Evolutionary conservation across 169 alveolate genomes (phyloP).

Genomic region (Plasmodium cynomolgi): DNA sequence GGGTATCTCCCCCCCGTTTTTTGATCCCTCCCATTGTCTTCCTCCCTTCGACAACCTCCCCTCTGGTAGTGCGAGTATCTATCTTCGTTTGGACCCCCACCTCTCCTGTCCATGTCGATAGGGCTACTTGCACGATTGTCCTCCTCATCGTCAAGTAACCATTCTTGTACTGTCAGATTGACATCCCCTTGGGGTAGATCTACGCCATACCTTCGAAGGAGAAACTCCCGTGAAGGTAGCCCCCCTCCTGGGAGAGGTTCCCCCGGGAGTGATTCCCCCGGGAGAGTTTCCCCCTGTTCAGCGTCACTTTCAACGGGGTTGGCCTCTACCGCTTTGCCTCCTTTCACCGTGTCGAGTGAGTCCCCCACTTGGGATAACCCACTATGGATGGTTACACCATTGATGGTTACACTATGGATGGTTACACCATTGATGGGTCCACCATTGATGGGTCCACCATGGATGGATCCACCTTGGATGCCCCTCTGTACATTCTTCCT

Average conservation of each 20-base stretch:
- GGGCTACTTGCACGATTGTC: neutral
- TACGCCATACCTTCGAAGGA: neutral
- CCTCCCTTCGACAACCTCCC: neutral
- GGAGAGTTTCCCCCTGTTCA: neutral
- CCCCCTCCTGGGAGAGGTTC: neutral
- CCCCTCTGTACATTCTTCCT: constrained; percentile 1
- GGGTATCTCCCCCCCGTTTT: neutral
- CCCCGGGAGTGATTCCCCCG: neutral
- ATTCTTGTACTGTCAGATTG: neutral
- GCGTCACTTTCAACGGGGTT: neutral
- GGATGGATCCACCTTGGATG: neutral
- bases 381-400: too few species aligned
- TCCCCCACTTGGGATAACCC: neutral
- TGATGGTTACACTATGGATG: too few species aligned
- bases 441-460: neutral
- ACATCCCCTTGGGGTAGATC: neutral
- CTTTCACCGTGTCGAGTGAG: neutral
- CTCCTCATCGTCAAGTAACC: neutral
- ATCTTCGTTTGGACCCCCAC: neutral
- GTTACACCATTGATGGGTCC: neutral
- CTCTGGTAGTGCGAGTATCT: neutral
- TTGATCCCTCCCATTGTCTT: too few species aligned
- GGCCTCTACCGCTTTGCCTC: neutral
- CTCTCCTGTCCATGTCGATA: neutral
- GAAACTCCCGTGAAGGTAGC: neutral